These are phyloP conservation scores for Clarireedia monteithiana DNA, from an alignment of 2,329 filamentous ascomycete species.

Conservation along the genomic window DNA sequence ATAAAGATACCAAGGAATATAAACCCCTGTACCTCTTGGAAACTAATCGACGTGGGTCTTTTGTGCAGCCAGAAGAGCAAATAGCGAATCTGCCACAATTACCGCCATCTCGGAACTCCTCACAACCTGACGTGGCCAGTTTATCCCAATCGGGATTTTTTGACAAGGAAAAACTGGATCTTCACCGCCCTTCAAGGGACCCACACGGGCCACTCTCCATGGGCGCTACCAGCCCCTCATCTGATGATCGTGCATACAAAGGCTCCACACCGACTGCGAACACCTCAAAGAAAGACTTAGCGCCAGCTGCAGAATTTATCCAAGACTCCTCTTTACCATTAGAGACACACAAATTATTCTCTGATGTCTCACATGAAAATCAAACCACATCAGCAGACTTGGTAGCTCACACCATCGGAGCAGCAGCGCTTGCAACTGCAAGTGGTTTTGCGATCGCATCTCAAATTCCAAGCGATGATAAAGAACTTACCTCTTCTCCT, in stretches of 20 bases:
- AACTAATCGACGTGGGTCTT: conserved; percentile 26
- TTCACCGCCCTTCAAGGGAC: conserved; percentile 9
- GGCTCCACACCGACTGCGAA: conserved; percentile 61
- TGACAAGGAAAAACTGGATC: conserved; percentile 1
- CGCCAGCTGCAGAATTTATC: conserved; percentile 3
- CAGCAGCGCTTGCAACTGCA: conserved; percentile 13
- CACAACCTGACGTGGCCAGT: conserved; percentile 25
- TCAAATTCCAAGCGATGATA: conserved; percentile 26
- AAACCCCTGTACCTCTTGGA: conserved; percentile 79
- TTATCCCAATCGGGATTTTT: conserved; percentile 3
- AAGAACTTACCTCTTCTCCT: conserved; percentile 34
- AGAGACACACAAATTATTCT: conserved; percentile 2
- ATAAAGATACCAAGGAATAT: conserved; percentile 56
- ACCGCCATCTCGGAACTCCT: conserved; percentile 40
- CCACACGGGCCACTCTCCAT: conserved; percentile 33
- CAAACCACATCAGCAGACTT: conserved; percentile 11
- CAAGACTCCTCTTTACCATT: conserved; percentile 5
- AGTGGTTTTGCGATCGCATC: conserved; percentile 18
- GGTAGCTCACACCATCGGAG: conserved; percentile 14
- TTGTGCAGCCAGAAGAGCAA: conserved; percentile 20
- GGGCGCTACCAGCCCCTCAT: conserved; percentile 31
- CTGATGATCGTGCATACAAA: conserved; percentile 50
- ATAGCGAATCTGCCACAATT: conserved; percentile 39
- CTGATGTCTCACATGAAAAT: neutral
- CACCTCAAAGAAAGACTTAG: conserved; percentile 27